These are phyloP conservation scores for Solanum pimpinellifolium DNA, from an alignment of 257 asterid genomes.

Conservation along the genomic window DNA sequence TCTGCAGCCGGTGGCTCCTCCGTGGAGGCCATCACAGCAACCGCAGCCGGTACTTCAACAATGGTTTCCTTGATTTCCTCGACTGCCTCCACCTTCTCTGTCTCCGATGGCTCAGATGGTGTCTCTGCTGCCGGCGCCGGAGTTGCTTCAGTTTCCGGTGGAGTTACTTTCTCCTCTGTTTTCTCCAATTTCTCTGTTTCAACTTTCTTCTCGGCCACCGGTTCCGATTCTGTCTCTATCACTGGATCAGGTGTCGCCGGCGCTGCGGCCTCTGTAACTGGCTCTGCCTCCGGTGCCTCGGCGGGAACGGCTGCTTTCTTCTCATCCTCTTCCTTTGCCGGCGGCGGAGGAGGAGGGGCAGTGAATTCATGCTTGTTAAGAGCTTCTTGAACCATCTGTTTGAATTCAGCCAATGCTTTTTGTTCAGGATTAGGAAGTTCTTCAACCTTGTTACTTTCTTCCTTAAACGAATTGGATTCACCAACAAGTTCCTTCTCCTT, in stretches of 20 bases:
- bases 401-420: conserved; percentile 87
- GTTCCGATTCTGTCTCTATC: conserved; percentile 6
- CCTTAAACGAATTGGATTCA: conserved; percentile 73
- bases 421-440: conserved; percentile 84
- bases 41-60: conserved; percentile 59
- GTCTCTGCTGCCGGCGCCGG: background rate
- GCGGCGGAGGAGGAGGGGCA: conserved; percentile 53
- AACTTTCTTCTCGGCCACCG: conserved; percentile 6
- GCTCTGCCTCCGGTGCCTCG: conserved; percentile 15
- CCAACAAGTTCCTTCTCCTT: conserved; percentile 19
- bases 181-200: background rate
- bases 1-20: conserved; percentile 8
- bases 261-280: conserved; percentile 2
- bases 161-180: conserved; percentile 14
- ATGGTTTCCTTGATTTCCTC: conserved; percentile 84
- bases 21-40: conserved; percentile 25
- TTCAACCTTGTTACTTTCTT: conserved; percentile 80
- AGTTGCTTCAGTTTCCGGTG: conserved; percentile 7
- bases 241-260: conserved; percentile 3
- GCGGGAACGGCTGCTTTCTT: conserved; percentile 27
- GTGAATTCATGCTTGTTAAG: conserved; percentile 75
- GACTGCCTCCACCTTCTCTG: conserved; percentile 28
- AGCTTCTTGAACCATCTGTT: conserved; percentile 55
- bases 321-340: conserved; percentile 22
- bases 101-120: conserved; percentile 6